These are phyloP conservation scores for Barbatosphaeria neglecta DNA, from an alignment of 495 filamentous ascomycete genomes.

Conservation along the genomic window DNA sequence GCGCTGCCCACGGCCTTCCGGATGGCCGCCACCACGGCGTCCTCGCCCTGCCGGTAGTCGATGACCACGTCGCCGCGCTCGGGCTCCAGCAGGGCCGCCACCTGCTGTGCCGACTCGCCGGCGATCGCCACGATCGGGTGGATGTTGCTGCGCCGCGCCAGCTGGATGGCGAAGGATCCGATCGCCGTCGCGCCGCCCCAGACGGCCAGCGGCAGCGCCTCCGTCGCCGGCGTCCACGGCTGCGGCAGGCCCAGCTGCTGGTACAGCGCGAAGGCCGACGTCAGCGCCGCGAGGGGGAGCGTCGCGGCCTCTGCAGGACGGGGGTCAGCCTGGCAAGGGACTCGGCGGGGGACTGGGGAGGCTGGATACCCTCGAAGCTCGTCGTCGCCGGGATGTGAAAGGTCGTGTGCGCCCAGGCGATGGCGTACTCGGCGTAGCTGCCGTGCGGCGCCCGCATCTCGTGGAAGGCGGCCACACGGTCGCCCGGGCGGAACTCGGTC, in stretches of 20 bases:
- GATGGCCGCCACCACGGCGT: slow-evolving; percentile 35
- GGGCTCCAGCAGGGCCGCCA: slow-evolving; percentile 46
- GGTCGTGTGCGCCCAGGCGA: slow-evolving; percentile 52
- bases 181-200: slow-evolving; percentile 60
- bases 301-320: slow-evolving; percentile 48
- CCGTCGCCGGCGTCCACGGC: slow-evolving; percentile 44
- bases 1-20: slow-evolving; percentile 27
- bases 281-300: slow-evolving; percentile 65
- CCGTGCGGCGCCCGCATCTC: slow-evolving; percentile 40
- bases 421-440: slow-evolving; percentile 59
- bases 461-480: slow-evolving; percentile 63
- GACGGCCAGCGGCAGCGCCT: slow-evolving; percentile 36
- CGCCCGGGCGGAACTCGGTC: slow-evolving; percentile 50
- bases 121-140: slow-evolving; percentile 65
- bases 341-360: neutral
- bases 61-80: slow-evolving; percentile 52
- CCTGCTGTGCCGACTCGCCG: slow-evolving; percentile 43
- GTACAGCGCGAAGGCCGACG: slow-evolving; percentile 55
- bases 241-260: slow-evolving; percentile 46
- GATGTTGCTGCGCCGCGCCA: slow-evolving; percentile 55
- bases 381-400: slow-evolving; percentile 56
- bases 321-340: neutral
- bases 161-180: slow-evolving; percentile 56
- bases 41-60: slow-evolving; percentile 52
- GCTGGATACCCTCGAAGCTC: slow-evolving; percentile 49